Base-by-base conservation (phyloP, 257 asterid genomes). In the Thymus mandschuricus region DNA sequence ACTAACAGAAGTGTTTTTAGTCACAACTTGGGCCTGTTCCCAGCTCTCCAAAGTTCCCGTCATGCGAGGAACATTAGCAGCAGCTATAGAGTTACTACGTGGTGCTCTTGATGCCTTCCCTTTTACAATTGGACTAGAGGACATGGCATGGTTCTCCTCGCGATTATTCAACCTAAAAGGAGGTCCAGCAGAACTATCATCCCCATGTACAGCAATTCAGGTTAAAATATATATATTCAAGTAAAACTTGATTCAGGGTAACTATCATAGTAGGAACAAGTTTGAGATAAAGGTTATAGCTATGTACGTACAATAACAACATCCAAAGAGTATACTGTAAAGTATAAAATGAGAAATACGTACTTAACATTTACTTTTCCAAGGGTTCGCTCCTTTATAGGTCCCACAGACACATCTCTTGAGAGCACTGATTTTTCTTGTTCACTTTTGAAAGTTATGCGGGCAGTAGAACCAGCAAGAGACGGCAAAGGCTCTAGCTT, bases 51-150 rank as follows among this genome's bases (percentile, higher is more conserved):
- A 64, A 15, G 97, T 84, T 74, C 86, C 90, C 75, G 88, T 70
- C 58, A 73, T 74, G 69, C 92, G 93, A 74, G 88, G 76, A 78
- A 56, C 73, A 78, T 72, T 86, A 51, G 81, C 70, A 67, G 88
- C 66, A 75, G 76, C 70, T 45, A 76, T 59, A 38, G 92, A 78
- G 73, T 89, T 88, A 75, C 88, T 87, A 49, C 96, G 86, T 10
- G 97, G 94, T 46, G 92, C 88, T 88, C 98, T 89, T 69, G 99
- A 82, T 63, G 96, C 92, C 88, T 89, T 95, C 79, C 96, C 97
- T 81, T 89, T 95, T 35, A 88, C 79, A 61, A 83, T 51, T 68
- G 93, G 89, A 81, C 80, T 79, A 70, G 96, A 81, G 78, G 81
- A 74, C 35, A 66, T 31, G 2, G 66, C 79, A 66, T 82, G 79